A percentile compares a stretch with the other conserved stretches of the same genome.
Evolutionary conservation across 345 rosid species (phyloP).

Genomic region (Camelina neglecta): DNA sequence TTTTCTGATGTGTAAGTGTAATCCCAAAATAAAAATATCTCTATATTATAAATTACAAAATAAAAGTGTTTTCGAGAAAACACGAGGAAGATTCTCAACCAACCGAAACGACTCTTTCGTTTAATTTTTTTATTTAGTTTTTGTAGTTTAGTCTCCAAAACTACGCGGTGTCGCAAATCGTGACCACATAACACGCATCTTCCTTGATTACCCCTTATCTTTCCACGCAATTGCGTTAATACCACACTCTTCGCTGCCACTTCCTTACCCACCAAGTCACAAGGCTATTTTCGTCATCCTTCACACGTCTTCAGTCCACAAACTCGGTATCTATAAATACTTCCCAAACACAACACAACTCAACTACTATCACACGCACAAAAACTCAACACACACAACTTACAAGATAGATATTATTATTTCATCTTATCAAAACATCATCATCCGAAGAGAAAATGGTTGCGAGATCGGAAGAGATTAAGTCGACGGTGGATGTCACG

Average conservation of each 20-base stretch:
- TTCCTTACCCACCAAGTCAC: slow-evolving; percentile 50
- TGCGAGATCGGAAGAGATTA: slow-evolving; percentile 46
- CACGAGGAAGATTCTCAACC: slow-evolving; percentile 43
- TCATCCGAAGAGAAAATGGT: slow-evolving; percentile 25
- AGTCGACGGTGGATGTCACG: slow-evolving; percentile 35
- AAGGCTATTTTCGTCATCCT: slow-evolving; percentile 32
- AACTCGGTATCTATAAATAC: slow-evolving; percentile 41
- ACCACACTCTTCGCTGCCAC: slow-evolving; percentile 44
- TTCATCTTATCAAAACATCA: not conserved
- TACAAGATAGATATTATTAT: not conserved
- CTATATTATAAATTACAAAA: not conserved
- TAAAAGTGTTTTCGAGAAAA: slow-evolving; percentile 26
- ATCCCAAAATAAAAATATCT: slow-evolving; percentile 3
- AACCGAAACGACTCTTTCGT: slow-evolving; percentile 34
- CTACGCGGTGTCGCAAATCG: slow-evolving; percentile 45
- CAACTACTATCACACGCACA: slow-evolving; percentile 6
- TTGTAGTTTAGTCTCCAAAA: slow-evolving; percentile 12
- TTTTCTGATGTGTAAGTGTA: not conserved
- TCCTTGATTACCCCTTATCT: not conserved
- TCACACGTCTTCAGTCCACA: slow-evolving; percentile 35
- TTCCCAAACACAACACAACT: slow-evolving; percentile 3
- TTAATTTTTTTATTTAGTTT: not conserved
- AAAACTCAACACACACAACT: slow-evolving; percentile 39
- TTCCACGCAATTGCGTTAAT: slow-evolving; percentile 29
- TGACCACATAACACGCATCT: slow-evolving; percentile 41